Evolutionary conservation across 2,329 filamentous ascomycete genomes (phyloP).

Genomic region (Exophiala sp.): DNA sequence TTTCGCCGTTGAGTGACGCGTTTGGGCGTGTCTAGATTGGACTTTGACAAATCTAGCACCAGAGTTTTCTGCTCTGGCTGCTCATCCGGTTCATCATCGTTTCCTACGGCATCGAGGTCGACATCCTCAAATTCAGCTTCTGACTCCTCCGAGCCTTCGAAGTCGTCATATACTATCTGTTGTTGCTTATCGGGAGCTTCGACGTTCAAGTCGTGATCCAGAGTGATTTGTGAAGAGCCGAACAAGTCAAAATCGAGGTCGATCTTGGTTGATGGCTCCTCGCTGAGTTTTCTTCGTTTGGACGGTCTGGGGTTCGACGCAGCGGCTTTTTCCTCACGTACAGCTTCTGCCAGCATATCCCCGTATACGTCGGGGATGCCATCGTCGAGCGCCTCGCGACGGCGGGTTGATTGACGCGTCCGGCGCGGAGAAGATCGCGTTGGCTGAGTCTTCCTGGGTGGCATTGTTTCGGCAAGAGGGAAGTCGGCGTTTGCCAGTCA

Average conservation of each 20-base stretch:
- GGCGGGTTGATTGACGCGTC: conserved; percentile 24
- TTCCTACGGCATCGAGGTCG: conserved; percentile 36
- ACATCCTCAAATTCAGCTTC: conserved; percentile 63
- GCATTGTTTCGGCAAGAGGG: conserved; percentile 7
- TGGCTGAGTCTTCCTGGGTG: conserved; percentile 8
- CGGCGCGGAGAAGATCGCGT: conserved; percentile 1
- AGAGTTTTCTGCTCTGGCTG: conserved; percentile 39
- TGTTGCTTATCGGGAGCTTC: conserved; percentile 13
- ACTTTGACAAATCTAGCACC: conserved; percentile 34
- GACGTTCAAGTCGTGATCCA: conserved; percentile 12
- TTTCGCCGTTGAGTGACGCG: conserved; percentile 41
- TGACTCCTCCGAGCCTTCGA: conserved; percentile 54
- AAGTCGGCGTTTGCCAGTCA: not conserved
- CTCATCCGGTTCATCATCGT: conserved; percentile 30
- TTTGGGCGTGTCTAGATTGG: conserved; percentile 8
- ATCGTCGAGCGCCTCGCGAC: conserved; percentile 25
- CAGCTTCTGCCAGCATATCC: conserved; percentile 38
- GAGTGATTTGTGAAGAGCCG: conserved; percentile 3
- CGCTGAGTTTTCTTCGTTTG: conserved; percentile 40
- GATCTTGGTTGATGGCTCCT: conserved; percentile 28
- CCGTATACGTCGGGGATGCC: conserved; percentile 38
- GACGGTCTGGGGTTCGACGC: conserved; percentile 32
- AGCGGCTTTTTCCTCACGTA: conserved; percentile 34
- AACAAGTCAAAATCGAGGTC: conserved; percentile 18
- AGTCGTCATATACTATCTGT: conserved; percentile 44